A percentile compares a stretch with the other conserved stretches of the same genome.
These are phyloP conservation scores for Xylariaceae sp. DNA, from an alignment of 2,329 filamentous ascomycete genomes.

Conservation along the genomic window DNA sequence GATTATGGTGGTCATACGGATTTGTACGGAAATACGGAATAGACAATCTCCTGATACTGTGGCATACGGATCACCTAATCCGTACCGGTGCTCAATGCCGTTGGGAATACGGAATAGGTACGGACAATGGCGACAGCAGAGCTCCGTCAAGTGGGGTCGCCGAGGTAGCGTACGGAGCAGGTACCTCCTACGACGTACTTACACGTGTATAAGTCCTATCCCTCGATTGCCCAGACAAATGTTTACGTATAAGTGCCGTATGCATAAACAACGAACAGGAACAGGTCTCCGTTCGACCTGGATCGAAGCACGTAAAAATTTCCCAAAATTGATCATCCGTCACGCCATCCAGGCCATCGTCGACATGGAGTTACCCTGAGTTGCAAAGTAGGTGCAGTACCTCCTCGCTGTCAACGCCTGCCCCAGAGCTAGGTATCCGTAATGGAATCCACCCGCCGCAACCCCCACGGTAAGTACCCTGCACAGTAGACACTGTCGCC, in stretches of 20 bases:
- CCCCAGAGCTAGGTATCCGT: too few species aligned
- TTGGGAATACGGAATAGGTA: not conserved
- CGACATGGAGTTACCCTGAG: not conserved
- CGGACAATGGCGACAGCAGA: not conserved
- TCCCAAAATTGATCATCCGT: not conserved
- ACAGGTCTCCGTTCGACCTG: not conserved
- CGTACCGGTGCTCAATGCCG: not conserved
- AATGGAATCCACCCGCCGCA: too few species aligned
- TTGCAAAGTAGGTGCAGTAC: not conserved
- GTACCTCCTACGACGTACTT: not conserved
- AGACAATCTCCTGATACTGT: too few species aligned
- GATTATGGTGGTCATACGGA: too few species aligned
- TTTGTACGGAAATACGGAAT: too few species aligned
- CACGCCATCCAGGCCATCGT: not conserved
- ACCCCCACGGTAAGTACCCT: not conserved
- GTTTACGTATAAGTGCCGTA: not conserved
- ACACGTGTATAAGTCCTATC: not conserved
- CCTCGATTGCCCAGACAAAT: not conserved
- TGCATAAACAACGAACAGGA: not conserved
- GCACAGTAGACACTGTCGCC: not conserved
- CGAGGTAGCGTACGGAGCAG: not conserved
- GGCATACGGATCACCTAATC: not conserved
- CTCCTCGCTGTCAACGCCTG: too few species aligned
- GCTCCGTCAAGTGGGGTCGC: not conserved
- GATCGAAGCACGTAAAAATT: not conserved